These are phyloP conservation scores for Exophiala sideris DNA, from an alignment of 2,329 filamentous ascomycete species.

Conservation along the genomic window DNA sequence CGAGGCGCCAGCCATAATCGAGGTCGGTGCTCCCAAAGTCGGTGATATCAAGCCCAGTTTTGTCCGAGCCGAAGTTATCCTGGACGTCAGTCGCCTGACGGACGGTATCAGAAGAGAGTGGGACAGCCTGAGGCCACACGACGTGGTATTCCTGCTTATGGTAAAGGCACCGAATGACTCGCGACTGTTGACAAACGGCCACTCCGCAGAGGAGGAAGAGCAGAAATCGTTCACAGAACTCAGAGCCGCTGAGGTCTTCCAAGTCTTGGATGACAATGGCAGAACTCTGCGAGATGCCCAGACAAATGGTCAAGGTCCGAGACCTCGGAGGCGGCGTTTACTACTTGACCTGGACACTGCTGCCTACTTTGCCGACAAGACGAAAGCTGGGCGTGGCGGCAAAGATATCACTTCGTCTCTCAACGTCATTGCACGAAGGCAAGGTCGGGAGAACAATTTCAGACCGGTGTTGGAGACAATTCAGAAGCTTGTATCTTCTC, in stretches of 20 bases:
- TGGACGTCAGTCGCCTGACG: conserved; percentile 78
- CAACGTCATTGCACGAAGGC: conserved; percentile 80
- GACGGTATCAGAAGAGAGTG: conserved; percentile 78
- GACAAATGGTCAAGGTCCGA: conserved; percentile 58
- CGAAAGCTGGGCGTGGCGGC: conserved; percentile 62
- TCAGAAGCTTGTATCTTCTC: conserved; percentile 76
- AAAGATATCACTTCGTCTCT: conserved; percentile 77
- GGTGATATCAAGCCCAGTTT: conserved; percentile 78
- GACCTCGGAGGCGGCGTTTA: conserved; percentile 64
- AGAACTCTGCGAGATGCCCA: conserved; percentile 66
- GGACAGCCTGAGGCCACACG: conserved; percentile 81
- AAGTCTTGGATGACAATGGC: conserved; percentile 82
- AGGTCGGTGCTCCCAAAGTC: conserved; percentile 77
- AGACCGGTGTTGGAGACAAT: conserved; percentile 90
- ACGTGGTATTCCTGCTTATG: conserved; percentile 82
- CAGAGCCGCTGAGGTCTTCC: conserved; percentile 79
- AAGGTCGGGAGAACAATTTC: conserved; percentile 93
- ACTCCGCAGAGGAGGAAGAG: conserved; percentile 60
- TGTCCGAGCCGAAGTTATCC: conserved; percentile 78
- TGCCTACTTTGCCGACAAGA: conserved; percentile 74
- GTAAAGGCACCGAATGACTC: conserved; percentile 57
- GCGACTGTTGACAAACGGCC: conserved; percentile 54
- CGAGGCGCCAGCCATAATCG: conserved; percentile 77
- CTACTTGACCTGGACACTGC: conserved; percentile 76
- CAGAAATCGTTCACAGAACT: conserved; percentile 51